Conservation (phyloP, 2,329 filamentous ascomycete genomes). For the Fusarium incarnatum region DNA sequence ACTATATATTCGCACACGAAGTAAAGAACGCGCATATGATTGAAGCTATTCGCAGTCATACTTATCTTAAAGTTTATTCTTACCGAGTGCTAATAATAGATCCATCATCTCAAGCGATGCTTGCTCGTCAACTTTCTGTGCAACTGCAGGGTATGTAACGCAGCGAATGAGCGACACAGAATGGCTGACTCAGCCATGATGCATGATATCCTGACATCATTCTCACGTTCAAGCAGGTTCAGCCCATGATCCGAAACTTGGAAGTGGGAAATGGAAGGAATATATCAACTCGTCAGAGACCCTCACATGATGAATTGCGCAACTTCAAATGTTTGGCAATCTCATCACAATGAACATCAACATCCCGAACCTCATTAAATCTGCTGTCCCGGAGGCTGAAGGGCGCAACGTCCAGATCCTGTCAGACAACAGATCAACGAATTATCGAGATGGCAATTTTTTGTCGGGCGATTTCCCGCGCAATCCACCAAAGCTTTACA, state of each 20-base stretch:
- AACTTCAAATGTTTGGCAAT: not conserved
- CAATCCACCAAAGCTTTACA: slow-evolving; percentile 54
- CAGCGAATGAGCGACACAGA: rapidly evolving
- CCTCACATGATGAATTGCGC: rapidly evolving
- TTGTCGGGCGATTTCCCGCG: slow-evolving; percentile 56
- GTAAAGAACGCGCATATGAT: no score
- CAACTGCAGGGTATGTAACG: not conserved
- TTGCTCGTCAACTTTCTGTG: not conserved
- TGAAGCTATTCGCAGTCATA: no score
- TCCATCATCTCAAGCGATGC: not conserved
- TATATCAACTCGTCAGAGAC: slow-evolving; percentile 7
- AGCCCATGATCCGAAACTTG: slow-evolving; percentile 25
- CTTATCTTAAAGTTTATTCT: no score
- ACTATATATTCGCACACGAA: no score
- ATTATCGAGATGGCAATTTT: slow-evolving; percentile 57
- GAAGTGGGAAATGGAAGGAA: slow-evolving; percentile 29
- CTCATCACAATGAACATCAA: slow-evolving; percentile 43
- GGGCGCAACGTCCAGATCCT: slow-evolving; percentile 49
- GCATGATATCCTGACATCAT: slow-evolving; percentile 31
- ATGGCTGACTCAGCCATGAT: slow-evolving; percentile 10
- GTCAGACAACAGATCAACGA: slow-evolving; percentile 49
- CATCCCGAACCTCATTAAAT: slow-evolving; percentile 48
- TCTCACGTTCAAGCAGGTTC: slow-evolving; percentile 23
- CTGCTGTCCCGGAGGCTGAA: slow-evolving; percentile 48
- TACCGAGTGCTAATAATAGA: not conserved